Base-by-base conservation (phyloP, 306 rosid genomes). In the Morella rubra region DNA sequence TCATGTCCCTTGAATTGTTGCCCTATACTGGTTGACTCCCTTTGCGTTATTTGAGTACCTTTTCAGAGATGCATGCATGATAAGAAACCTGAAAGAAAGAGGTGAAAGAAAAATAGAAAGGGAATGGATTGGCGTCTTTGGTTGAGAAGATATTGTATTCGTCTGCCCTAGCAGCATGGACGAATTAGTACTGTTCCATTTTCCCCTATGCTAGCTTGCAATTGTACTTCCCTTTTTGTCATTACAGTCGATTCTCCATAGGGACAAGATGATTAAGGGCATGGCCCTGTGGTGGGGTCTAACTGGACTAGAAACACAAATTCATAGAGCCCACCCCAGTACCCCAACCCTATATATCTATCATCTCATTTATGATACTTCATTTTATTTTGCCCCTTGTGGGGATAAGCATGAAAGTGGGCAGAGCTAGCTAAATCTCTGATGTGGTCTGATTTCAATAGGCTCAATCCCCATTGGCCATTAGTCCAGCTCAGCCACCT, bases 191-290 rank as follows among this genome's bases (percentile, higher is more conserved):
- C 37, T 58, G 13, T 58, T 58, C 2, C 64, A 20, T 19, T 20
- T 22, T 58, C 14, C 40, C 7, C 40, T 5, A 19, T 19, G 5
- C 16, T 4, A 58, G 22, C 64, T 58, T 4, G 14, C 11, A 49
- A 49, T 12, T 19, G 50, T 69, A 45, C 65, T 73, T 42, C 78
- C 58, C 83, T 66, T 81, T 81, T 83, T 83, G 86, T 83, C 58
- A 75, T 75, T 65, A 44, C 14, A 18, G 12, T 44, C 4, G 71
- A 42, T 65, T 15, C 7, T 42, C 42, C 27, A 1, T 18, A 8
- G 71, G 15, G 50, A 20, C 50, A 65, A n/a, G n/a, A 65, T 65
- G 71, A 65, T 65, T 65, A 42, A 20, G 71, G 71, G 49, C 41
- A n/a, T 42, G 71, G 71, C 50, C 71, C 50, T 18, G n/a, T 65